phyloP scores from a whole-genome alignment of 352 stramenopile genomes.

The Globisporangium lucens region DNA sequence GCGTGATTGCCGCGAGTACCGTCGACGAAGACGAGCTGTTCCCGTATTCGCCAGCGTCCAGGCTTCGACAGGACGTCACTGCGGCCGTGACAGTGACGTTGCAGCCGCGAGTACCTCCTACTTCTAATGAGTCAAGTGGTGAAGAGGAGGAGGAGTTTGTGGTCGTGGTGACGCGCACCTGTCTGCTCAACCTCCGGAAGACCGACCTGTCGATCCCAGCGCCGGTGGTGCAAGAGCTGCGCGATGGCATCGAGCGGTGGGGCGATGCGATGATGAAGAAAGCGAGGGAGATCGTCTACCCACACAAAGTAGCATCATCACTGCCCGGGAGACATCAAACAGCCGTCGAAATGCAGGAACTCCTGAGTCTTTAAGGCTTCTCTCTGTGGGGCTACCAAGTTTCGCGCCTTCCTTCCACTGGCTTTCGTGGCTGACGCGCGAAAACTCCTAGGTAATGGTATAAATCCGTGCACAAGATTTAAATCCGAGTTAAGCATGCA shows the following conservation, averaged over 20 bases:
- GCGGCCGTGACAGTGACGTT: background rate
- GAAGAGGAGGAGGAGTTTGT: background rate
- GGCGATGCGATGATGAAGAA: slow-evolving; percentile 15
- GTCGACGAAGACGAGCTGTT: slow-evolving; percentile 10
- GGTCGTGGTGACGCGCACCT: slow-evolving; percentile 1
- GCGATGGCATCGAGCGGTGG: slow-evolving; percentile 9
- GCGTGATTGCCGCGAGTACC: slow-evolving; percentile 4
- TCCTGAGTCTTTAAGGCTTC: too few relatives aligned
- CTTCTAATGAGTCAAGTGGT: background rate
- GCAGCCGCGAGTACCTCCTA: background rate
- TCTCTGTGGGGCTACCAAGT: too few relatives aligned
- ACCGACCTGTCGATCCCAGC: slow-evolving; percentile 1
- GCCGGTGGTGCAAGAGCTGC: background rate
- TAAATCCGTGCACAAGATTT: too few relatives aligned
- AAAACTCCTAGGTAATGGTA: too few relatives aligned
- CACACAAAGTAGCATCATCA: background rate
- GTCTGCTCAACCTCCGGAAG: slow-evolving; percentile 1
- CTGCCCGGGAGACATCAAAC: too few relatives aligned
- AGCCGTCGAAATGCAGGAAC: background rate
- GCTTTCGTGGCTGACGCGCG: too few relatives aligned
- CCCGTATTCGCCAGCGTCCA: slow-evolving; percentile 7
- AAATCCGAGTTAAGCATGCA: too few relatives aligned
- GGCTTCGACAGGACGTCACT: slow-evolving; percentile 10
- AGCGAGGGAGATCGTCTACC: slow-evolving; percentile 3
- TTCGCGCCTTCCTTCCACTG: too few relatives aligned